A percentile compares a stretch with the other conserved stretches of the same genome.
These are phyloP conservation scores for Dimargaris verticillata DNA, from an alignment of 192 early-diverging fungal species.

Conservation along the genomic window DNA sequence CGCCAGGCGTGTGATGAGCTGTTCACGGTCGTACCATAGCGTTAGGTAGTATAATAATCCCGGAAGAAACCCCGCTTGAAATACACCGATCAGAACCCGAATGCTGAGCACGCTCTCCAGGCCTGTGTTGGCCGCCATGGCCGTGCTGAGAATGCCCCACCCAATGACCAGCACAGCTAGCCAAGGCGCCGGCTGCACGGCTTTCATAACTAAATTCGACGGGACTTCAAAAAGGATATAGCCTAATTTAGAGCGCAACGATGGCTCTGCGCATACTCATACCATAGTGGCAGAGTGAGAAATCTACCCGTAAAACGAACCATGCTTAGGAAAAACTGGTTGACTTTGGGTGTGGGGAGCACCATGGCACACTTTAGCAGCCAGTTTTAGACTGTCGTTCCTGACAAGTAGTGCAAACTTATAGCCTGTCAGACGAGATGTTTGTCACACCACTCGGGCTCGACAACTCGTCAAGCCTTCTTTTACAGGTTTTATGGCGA, in stretches of 20 bases:
- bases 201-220: slow-evolving; percentile 35
- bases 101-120: slow-evolving; percentile 30
- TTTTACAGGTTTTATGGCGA: not conserved
- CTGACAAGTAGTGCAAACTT: too few relatives aligned
- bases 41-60: slow-evolving; percentile 41
- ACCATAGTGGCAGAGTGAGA: too few relatives aligned
- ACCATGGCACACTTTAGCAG: too few relatives aligned
- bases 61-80: slow-evolving; percentile 55
- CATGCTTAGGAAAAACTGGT: too few relatives aligned
- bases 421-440: too few relatives aligned
- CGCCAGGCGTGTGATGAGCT: slow-evolving; percentile 25
- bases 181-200: slow-evolving; percentile 21
- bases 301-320: too few relatives aligned
- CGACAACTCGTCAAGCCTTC: too few relatives aligned
- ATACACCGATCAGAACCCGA: slow-evolving; percentile 24
- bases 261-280: too few relatives aligned
- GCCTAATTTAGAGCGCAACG: not conserved
- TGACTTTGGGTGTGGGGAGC: too few relatives aligned
- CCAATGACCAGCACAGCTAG: slow-evolving; percentile 23
- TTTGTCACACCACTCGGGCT: too few relatives aligned
- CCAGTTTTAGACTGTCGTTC: too few relatives aligned
- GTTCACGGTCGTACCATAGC: slow-evolving; percentile 32
- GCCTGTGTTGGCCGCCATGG: slow-evolving; percentile 40
- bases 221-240: slow-evolving; percentile 51
- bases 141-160: slow-evolving; percentile 27